These are phyloP conservation scores for Suhomyces kilbournensis DNA, from an alignment of 805 yeast species.

Conservation along the genomic window DNA sequence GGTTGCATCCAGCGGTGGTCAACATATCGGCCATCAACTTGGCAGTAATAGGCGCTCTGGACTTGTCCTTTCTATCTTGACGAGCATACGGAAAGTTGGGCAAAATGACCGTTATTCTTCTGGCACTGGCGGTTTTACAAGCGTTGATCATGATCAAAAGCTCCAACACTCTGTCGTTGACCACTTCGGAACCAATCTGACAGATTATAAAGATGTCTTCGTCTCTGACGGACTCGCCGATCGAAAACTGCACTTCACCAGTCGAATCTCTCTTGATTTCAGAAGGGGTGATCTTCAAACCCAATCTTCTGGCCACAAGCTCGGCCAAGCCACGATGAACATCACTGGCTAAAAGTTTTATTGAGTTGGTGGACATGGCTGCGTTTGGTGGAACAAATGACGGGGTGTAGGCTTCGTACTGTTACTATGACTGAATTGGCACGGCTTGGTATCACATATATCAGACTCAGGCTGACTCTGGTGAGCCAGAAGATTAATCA, in stretches of 20 bases:
- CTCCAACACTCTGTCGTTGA: conserved; percentile 74
- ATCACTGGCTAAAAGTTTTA: conserved; percentile 65
- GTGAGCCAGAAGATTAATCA: not conserved
- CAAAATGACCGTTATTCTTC: conserved; percentile 77
- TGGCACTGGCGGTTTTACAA: conserved; percentile 77
- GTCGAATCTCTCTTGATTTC: conserved; percentile 64
- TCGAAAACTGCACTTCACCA: conserved; percentile 71
- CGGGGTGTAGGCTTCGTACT: conserved; percentile 2
- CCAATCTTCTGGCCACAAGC: conserved; percentile 61
- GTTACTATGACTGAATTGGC: not conserved
- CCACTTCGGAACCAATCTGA: conserved; percentile 76
- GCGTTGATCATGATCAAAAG: conserved; percentile 76
- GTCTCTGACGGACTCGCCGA: conserved; percentile 81
- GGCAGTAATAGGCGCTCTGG: conserved; percentile 83
- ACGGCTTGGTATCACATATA: conserved; percentile 1
- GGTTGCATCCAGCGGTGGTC: conserved; percentile 82
- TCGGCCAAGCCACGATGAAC: conserved; percentile 67
- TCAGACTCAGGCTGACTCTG: not conserved
- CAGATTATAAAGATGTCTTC: conserved; percentile 78
- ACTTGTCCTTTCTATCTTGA: conserved; percentile 82
- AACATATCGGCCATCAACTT: conserved; percentile 80
- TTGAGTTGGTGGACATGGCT: conserved; percentile 67
- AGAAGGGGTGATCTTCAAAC: conserved; percentile 58
- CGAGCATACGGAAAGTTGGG: conserved; percentile 88
- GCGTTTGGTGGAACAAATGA: not conserved